Evolutionary conservation across 2,329 filamentous ascomycete species (phyloP).

Genomic region (Saccharata proteae): DNA sequence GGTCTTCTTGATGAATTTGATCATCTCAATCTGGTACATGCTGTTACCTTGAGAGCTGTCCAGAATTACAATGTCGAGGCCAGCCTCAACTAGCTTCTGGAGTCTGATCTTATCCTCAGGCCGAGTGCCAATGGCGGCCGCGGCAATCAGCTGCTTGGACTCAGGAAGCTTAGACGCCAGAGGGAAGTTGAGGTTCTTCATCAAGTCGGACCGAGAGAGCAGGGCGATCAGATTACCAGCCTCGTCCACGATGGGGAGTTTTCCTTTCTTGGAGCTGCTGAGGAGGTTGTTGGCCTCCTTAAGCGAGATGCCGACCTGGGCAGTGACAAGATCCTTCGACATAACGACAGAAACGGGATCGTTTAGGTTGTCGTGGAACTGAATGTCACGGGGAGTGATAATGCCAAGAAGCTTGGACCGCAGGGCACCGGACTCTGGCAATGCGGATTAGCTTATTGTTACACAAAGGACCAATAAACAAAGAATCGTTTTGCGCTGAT

Average conservation of each 20-base stretch:
- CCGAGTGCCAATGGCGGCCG: constrained; percentile 88
- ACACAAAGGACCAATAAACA: constrained; percentile 23
- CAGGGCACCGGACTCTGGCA: constrained; percentile 77
- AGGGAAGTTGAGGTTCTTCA: constrained; percentile 97
- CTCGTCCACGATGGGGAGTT: constrained; percentile 82
- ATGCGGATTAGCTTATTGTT: constrained; percentile 1
- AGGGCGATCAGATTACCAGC: constrained; percentile 57
- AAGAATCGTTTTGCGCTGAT: constrained; percentile 15
- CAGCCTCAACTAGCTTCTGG: constrained; percentile 80
- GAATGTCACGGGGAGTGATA: constrained; percentile 93
- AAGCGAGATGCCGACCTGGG: constrained; percentile 68
- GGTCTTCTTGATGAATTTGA: constrained; percentile 85
- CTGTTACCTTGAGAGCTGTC: constrained; percentile 97
- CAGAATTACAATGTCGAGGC: constrained; percentile 86
- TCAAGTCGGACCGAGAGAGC: constrained; percentile 62
- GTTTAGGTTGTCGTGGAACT: constrained; percentile 71
- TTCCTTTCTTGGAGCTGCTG: constrained; percentile 94
- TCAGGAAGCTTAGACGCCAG: constrained; percentile 90
- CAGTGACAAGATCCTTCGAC: constrained; percentile 89
- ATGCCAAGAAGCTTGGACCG: constrained; percentile 95
- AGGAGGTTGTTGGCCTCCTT: constrained; percentile 86
- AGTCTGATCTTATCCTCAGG: constrained; percentile 85
- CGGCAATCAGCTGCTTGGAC: constrained; percentile 94
- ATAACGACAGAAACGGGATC: constrained; percentile 79
- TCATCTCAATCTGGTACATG: constrained; percentile 98